phyloP scores from a whole-genome alignment of 2,329 filamentous ascomycete genomes.

The Clarireedia paspali region DNA sequence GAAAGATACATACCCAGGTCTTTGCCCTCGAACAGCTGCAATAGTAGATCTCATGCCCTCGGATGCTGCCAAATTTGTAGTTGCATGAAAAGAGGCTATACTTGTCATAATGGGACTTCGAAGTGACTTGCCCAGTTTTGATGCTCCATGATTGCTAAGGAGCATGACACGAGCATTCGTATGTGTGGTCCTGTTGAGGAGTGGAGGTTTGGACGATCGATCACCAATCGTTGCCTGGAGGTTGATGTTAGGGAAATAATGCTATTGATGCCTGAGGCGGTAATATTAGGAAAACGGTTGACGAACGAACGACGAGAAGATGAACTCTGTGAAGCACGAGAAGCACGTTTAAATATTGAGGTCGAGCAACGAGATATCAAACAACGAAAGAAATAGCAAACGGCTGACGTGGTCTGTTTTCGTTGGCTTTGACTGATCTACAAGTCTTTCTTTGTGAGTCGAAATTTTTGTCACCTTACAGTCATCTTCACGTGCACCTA shows the following conservation, averaged over 20 bases:
- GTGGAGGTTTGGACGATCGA: not conserved
- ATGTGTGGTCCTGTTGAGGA: conserved; percentile 4
- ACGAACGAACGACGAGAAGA: not conserved
- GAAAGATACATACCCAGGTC: conserved; percentile 16
- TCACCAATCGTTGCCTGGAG: not conserved
- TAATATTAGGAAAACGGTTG: not conserved
- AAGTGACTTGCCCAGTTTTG: conserved; percentile 24
- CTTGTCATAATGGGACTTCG: conserved; percentile 18
- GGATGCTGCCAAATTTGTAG: conserved; percentile 8
- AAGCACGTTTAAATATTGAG: not conserved
- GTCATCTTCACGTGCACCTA: conserved; percentile 1
- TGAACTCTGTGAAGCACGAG: not conserved
- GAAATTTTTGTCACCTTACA: not conserved
- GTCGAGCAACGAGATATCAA: not conserved
- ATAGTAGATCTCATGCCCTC: conserved; percentile 18
- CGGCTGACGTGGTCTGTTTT: not conserved
- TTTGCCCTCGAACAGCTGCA: conserved; percentile 9
- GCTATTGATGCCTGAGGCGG: conserved; percentile 1
- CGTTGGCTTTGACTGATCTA: not conserved
- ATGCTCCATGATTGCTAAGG: conserved; percentile 30
- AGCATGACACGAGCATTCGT: conserved; percentile 25
- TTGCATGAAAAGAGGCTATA: conserved; percentile 17
- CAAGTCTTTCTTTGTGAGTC: not conserved
- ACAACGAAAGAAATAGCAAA: not conserved
- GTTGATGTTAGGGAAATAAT: not conserved